These are phyloP conservation scores for Chaetomiaceae sp. DNA, from an alignment of 2,329 filamentous ascomycete genomes.

Conservation along the genomic window DNA sequence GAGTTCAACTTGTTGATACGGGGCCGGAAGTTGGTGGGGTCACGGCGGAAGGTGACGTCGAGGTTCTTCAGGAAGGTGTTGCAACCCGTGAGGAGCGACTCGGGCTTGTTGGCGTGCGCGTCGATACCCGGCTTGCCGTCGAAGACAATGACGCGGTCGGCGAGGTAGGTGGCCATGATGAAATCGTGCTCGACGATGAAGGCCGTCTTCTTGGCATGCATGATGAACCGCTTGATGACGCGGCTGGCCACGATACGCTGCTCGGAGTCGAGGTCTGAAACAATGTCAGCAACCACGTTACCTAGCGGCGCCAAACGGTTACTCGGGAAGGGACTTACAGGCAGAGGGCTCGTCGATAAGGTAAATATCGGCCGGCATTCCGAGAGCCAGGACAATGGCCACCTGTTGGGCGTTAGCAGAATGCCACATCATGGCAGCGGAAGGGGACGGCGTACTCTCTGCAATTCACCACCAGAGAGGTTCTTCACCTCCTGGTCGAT, in stretches of 20 bases:
- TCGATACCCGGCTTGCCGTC: constrained; percentile 89
- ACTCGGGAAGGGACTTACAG: constrained; percentile 36
- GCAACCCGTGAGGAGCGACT: constrained; percentile 91
- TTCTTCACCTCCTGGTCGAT: constrained; percentile 99
- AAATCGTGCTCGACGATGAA: constrained; percentile 99
- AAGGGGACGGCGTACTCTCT: constrained; percentile 61
- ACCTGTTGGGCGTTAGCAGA: constrained; percentile 21
- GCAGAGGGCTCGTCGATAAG: constrained; percentile 96
- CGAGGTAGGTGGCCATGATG: constrained; percentile 75
- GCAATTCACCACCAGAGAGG: constrained; percentile 97
- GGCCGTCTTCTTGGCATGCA: constrained; percentile 99
- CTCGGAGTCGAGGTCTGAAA: constrained; percentile 82
- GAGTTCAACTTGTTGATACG: constrained; percentile 97
- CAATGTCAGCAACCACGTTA: constrained; percentile 1
- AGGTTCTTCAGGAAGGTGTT: constrained; percentile 95
- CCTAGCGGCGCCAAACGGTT: not conserved
- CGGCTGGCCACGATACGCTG: constrained; percentile 96
- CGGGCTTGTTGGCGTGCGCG: constrained; percentile 81
- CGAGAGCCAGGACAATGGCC: constrained; percentile 85
- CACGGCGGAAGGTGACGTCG: constrained; percentile 96
- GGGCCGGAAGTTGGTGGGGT: constrained; percentile 91
- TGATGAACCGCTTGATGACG: constrained; percentile 99
- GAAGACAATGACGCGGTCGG: constrained; percentile 97
- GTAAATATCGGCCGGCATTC: constrained; percentile 95
- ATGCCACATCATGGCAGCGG: not conserved